Base-by-base conservation (phyloP, 2,329 filamentous ascomycete species). In the Boeremia lycopersici region DNA sequence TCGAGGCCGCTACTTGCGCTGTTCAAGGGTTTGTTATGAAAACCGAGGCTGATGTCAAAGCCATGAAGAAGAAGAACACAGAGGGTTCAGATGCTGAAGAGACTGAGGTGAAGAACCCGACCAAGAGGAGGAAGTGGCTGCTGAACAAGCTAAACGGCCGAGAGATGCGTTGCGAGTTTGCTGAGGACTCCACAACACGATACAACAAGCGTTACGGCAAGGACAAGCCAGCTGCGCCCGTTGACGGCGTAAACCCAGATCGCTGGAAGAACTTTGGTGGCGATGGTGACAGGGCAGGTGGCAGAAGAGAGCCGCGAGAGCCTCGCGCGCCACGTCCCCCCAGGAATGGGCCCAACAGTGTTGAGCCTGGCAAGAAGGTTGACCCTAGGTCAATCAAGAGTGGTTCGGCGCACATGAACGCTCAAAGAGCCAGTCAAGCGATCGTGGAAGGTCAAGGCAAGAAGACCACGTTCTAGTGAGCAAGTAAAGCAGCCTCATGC, bases 181-280 rank as follows among this genome's bases (percentile, higher is more conserved):
- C 95, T 17, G 95, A 99, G 78, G 95, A 98, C 74, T 86, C 93
- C 54, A 87, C 91, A 64, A 86, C 86, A 30, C 82, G 95, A 53
- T 99, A 99, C 77, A 93, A 93, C 80, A 99, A 98, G 82, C 86
- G 95, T 1, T 98, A 89, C 70, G 89, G 91, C 61, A 93, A 93
- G 74, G 88, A 88, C 35, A 83, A 82, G 29, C 66, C 61, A 31
- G 48, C 40, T 12, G 67, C 61, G 13, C 60, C 63, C 5, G 58
- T 65, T 11, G 64, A 70, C 11, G 81, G 78, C 2, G 65, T 68
- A 1, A 65, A 72, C 33, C 68, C 68, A 33, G 64, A 67, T 30
- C 56, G 69, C 29, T 64, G 48, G 66, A 73, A 53, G 61, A 66
- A 61, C 35, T 67, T 71, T 25, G 64, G 57, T 53, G 65, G 58